A percentile compares a stretch with the other conserved stretches of the same genome.
Conservation (phyloP, 2,329 filamentous ascomycete species). For the Aureobasidium vineae region DNA sequence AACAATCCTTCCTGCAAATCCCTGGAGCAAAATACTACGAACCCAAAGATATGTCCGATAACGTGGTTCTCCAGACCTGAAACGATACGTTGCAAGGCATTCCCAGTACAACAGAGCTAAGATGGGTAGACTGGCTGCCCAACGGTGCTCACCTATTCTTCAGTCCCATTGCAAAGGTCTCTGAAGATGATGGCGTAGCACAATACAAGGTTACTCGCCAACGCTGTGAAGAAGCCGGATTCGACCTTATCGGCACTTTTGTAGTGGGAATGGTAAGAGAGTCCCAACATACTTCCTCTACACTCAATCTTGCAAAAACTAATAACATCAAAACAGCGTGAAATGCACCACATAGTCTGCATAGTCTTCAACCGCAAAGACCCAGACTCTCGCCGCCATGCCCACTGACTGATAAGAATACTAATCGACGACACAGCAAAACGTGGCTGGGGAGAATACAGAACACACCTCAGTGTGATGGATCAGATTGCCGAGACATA, state of each 20-base stretch:
- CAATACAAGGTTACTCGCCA: constrained; percentile 46
- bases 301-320: background rate
- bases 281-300: too few species aligned
- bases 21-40: constrained; percentile 47
- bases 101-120: constrained; percentile 40
- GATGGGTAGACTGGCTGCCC: constrained; percentile 53
- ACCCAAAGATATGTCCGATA: constrained; percentile 43
- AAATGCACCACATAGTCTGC: constrained; percentile 58
- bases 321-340: constrained; percentile 35
- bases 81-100: constrained; percentile 36
- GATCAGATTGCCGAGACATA: constrained; percentile 50
- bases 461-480: constrained; percentile 49
- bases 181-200: constrained; percentile 48
- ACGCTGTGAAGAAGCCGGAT: constrained; percentile 43
- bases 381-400: constrained; percentile 41
- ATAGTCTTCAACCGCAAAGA: constrained; percentile 53
- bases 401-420: constrained; percentile 41
- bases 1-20: constrained; percentile 46
- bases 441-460: constrained; percentile 48
- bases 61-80: constrained; percentile 36
- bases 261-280: constrained; percentile 44
- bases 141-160: constrained; percentile 56
- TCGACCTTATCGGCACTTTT: constrained; percentile 55
- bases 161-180: constrained; percentile 52
- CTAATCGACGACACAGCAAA: constrained; percentile 45